A percentile compares a stretch with the other conserved stretches of the same genome.
Conservation (phyloP, 768 basidiomycete genomes). For the Rossbeevera mucosa region DNA sequence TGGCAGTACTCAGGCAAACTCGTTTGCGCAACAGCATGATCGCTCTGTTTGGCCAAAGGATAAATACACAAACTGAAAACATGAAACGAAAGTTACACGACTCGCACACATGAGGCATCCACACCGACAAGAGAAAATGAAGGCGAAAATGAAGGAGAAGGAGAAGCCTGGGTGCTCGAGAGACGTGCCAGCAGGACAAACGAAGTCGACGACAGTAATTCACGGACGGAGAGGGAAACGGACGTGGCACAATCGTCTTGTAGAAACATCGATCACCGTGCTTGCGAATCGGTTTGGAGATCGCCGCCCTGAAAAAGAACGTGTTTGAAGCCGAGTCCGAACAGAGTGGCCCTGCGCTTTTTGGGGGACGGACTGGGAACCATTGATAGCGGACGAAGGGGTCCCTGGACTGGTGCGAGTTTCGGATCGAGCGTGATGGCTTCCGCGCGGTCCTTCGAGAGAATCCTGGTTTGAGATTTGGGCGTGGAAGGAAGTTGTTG, state of each 20-base stretch:
- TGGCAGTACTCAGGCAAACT: neutral
- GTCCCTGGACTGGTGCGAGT: slow-evolving; percentile 30
- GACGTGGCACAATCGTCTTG: neutral
- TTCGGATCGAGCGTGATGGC: slow-evolving; percentile 30
- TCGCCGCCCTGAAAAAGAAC: neutral
- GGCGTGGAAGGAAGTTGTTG: slow-evolving; percentile 7
- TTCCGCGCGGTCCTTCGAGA: slow-evolving; percentile 24
- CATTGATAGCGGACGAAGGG: slow-evolving; percentile 29
- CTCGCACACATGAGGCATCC: slow-evolving; percentile 1
- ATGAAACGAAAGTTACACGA: slow-evolving; percentile 8
- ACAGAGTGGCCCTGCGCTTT: slow-evolving; percentile 15
- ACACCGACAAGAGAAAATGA: neutral
- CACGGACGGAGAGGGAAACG: neutral
- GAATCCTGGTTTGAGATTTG: slow-evolving; percentile 16
- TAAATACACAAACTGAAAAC: slow-evolving; percentile 13
- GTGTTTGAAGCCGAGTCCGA: slow-evolving; percentile 19
- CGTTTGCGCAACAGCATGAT: neutral
- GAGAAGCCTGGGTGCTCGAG: neutral
- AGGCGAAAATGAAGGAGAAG: neutral
- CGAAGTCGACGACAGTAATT: neutral
- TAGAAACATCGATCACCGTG: slow-evolving; percentile 4
- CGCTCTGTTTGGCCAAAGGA: neutral
- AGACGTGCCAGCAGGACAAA: neutral
- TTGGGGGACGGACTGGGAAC: slow-evolving; percentile 12
- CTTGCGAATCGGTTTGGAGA: neutral